Base-by-base conservation (phyloP, 208 protist genomes). In the Acanthamoeba culbertsoni region DNA sequence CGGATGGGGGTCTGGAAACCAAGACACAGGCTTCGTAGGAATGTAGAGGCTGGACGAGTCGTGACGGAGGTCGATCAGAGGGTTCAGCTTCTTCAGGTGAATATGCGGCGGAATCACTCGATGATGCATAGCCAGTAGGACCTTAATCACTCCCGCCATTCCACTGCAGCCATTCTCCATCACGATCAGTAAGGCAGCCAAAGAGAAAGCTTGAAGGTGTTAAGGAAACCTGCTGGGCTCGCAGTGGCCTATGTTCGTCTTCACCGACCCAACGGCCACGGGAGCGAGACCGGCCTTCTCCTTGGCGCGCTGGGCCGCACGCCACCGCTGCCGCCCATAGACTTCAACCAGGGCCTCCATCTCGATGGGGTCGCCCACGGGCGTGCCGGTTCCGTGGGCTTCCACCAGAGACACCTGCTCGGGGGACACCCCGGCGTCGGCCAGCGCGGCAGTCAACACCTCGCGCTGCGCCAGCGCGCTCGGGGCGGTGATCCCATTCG, bases 331-430 rank as follows among this genome's bases (percentile, higher is more conserved):
- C 40, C 12, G 16, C 31, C 86, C 71, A 86, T 93, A 91, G 46
- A 96, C 77, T 10, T 48, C 57, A 8, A 37, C 40, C 31, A 97
- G 42, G 6, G 95, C 93, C 1, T 59, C 48, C 4, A 92, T 75
- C 93, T 97, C 96, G 46, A 97, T 84, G 43, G 94, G 94, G 77
- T 97, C 96, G 45, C 96, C 96, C 20, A 96, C 73, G 18, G 53
- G 42, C 18, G 96, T 97, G 48, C 96, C 96, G 1, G 96, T 97
- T 35, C 96, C 96, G 53, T 97, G 96, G 4, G 95, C 93, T 35
- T 97, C 96, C 73, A 97, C 42, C 23, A 86, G 90, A 3, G 23
- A 65, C 26, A 98, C 75, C 8, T 95, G 93, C 14, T 23, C 55
- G 2, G 94, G 75, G 2, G 1, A 2, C 20, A 96, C 7, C 14